Conservation (phyloP, 805 yeast genomes). For the Starmerella vaccinii region DNA sequence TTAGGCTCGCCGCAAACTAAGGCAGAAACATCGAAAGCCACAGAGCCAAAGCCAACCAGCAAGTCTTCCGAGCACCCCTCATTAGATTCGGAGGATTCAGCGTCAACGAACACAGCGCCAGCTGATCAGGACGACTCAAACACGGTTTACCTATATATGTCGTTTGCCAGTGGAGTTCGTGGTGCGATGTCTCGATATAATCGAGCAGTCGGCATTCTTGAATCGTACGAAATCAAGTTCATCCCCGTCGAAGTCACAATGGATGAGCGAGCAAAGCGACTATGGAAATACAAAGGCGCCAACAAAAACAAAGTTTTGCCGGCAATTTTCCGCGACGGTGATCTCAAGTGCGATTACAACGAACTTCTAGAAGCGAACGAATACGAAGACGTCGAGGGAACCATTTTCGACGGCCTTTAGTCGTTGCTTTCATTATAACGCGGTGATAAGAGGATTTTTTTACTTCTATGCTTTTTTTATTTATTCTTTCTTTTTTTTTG, state of each 20-base stretch:
- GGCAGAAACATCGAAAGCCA: neutral
- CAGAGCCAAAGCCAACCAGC: no score
- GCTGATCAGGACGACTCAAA: constrained; percentile 10
- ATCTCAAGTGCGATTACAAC: constrained; percentile 75
- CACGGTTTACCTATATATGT: constrained; percentile 58
- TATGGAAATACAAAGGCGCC: constrained; percentile 62
- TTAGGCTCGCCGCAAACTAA: neutral
- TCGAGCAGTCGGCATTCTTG: constrained; percentile 56
- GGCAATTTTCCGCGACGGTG: constrained; percentile 69
- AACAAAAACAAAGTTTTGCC: constrained; percentile 57
- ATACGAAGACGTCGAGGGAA: constrained; percentile 27
- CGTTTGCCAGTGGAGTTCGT: constrained; percentile 74
- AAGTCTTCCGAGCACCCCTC: no score
- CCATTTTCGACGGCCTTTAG: constrained; percentile 24
- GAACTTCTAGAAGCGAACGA: constrained; percentile 80
- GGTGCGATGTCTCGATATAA: constrained; percentile 63
- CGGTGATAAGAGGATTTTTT: no score
- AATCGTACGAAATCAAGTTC: constrained; percentile 59
- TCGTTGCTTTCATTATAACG: no score
- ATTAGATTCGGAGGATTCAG: no score
- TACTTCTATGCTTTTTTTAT: neutral
- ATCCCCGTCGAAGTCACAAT: constrained; percentile 70
- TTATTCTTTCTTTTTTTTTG: neutral
- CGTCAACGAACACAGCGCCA: neutral
- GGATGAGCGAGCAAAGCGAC: constrained; percentile 66